Conservation (phyloP, 1,284 basidiomycete species). For the Fomitopsis betulina region DNA sequence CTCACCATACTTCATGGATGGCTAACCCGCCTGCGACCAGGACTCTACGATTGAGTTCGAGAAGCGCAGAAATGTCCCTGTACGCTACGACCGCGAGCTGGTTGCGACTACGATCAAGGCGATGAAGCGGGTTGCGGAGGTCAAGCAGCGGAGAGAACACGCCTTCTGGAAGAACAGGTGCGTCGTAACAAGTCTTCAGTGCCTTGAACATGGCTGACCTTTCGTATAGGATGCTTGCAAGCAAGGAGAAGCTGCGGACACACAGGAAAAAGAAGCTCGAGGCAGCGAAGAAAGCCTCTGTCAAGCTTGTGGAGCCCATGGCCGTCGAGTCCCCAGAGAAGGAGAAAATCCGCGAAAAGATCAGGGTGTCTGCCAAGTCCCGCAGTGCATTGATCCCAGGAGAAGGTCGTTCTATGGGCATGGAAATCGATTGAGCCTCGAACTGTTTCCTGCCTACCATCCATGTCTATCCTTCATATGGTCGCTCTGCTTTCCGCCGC, state of each 20-base stretch:
- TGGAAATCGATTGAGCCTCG: constrained; percentile 65
- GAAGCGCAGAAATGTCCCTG: constrained; percentile 96
- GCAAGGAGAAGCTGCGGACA: constrained; percentile 65
- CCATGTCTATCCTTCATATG: not conserved
- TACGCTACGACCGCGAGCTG: constrained; percentile 96
- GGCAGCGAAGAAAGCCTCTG: constrained; percentile 45
- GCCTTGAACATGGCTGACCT: not conserved
- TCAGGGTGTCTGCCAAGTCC: constrained; percentile 69
- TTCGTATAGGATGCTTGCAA: constrained; percentile 69
- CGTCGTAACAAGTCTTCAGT: constrained; percentile 16
- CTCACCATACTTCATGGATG: not conserved
- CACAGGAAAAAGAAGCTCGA: constrained; percentile 64
- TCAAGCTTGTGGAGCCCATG: constrained; percentile 73
- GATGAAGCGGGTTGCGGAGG: constrained; percentile 94
- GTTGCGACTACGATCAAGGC: constrained; percentile 94
- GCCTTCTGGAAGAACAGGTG: constrained; percentile 98
- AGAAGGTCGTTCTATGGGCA: constrained; percentile 76
- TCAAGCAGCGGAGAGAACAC: constrained; percentile 86
- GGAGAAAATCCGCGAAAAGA: constrained; percentile 66
- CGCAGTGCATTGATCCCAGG: constrained; percentile 73
- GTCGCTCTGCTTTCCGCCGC: constrained; percentile 2
- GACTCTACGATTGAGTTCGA: constrained; percentile 99
- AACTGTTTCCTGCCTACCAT: not conserved
- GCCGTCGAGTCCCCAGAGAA: constrained; percentile 38
- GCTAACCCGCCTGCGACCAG: constrained; percentile 36